Base-by-base conservation (phyloP, 2,329 filamentous ascomycete species). In the Sphaerulina vaccinii region DNA sequence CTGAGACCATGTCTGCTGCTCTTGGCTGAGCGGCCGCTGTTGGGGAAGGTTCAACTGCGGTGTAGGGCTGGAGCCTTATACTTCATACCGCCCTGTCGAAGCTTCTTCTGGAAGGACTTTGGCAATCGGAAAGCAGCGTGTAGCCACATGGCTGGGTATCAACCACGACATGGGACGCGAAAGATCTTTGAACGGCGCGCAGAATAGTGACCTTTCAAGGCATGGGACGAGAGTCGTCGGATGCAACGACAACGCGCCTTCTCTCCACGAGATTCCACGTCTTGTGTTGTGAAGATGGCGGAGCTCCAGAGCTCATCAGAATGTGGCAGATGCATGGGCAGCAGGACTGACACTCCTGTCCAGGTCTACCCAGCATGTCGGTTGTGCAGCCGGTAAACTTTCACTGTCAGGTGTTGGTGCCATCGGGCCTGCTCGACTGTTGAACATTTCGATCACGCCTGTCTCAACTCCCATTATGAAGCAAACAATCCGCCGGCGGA, bases 291-390 rank as follows among this genome's bases (percentile, higher is more conserved):
- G n/a, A n/a, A n/a, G n/a, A n/a, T n/a, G n/a, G n/a, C n/a, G n/a
- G n/a, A n/a, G n/a, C n/a, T n/a, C n/a, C n/a, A n/a, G n/a, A n/a
- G n/a, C n/a, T 29, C 27, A 29, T 35, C 32, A 6, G 11, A 35
- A 5, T n/a, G 13, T 6, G 5, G 6, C 32, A 6, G 32, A 35
- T 5, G 5, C 32, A 35, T 35, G 16, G 11, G 35, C 10, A 44
- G 24, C 16, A 44, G 41, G 41, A 19, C 24, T 33, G 27, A 16
- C 19, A 19, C 41, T 33, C 41, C 41, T 44, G 41, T 44, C 41
- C 11, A 15, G 41, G 41, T 19, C 18, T 6, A n/a, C n/a, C n/a
- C n/a, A n/a, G 24, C 41, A 13, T 32, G 24, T 32, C 22, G 8
- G 21, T 19, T 10, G n/a, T 10, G 24, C 24, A 44, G 41, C 41